Evolutionary conservation across 768 basidiomycete species (phyloP).

Genomic region (Mycena belliarum): DNA sequence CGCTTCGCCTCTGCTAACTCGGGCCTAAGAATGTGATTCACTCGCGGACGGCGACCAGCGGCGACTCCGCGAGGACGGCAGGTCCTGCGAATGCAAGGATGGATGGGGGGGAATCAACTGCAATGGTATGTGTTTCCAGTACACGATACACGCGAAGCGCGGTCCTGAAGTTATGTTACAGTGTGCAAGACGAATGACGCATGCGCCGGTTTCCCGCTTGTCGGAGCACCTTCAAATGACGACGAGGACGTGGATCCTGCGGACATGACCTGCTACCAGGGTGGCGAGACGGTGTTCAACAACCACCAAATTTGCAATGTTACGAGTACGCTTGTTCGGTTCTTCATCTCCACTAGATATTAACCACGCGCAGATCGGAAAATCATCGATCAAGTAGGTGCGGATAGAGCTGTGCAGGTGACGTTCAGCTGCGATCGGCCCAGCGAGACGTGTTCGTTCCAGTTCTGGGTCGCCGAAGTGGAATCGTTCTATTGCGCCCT

Average conservation of each 20-base stretch:
- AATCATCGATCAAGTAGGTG: constrained; percentile 89
- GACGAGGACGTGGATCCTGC: constrained; percentile 36
- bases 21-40: constrained; percentile 82
- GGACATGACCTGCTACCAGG: constrained; percentile 93
- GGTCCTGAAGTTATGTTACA: constrained; percentile 32
- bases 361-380: constrained; percentile 70
- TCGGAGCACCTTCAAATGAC: constrained; percentile 36
- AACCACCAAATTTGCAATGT: constrained; percentile 99
- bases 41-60: constrained; percentile 88
- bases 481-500: constrained; percentile 97
- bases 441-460: constrained; percentile 79
- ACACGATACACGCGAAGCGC: not conserved
- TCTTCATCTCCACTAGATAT: not conserved
- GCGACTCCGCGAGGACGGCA: constrained; percentile 72
- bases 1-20: not conserved
- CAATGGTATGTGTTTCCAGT: constrained; percentile 64
- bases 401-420: constrained; percentile 88
- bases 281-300: constrained; percentile 90
- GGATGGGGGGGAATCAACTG: constrained; percentile 98
- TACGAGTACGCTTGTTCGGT: constrained; percentile 67
- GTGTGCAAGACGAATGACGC: constrained; percentile 85
- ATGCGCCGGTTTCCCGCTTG: constrained; percentile 78
- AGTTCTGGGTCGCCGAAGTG: constrained; percentile 95
- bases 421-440: constrained; percentile 87
- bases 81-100: constrained; percentile 85